Evolutionary conservation across 306 rosid species (phyloP).

Genomic region (Potentilla sterilis): DNA sequence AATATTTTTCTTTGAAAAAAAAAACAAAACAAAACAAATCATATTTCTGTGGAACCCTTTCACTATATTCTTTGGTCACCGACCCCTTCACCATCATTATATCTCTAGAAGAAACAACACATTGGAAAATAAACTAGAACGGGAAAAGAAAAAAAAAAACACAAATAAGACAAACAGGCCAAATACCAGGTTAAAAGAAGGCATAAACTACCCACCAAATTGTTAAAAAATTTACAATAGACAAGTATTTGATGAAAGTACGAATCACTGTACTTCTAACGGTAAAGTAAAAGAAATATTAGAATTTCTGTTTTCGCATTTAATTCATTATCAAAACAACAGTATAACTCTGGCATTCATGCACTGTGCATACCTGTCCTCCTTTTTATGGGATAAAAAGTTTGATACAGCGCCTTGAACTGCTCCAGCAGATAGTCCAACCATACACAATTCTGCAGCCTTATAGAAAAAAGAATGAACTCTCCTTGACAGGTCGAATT

Average conservation of each 20-base stretch:
- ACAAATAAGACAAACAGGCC: neutral
- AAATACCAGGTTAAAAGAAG: neutral
- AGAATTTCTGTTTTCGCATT: neutral
- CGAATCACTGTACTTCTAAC: neutral
- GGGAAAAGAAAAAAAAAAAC: neutral
- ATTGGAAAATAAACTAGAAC: neutral
- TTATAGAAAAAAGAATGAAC: conserved; percentile 84
- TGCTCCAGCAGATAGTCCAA: conserved; percentile 87
- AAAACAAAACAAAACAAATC: too few relatives aligned
- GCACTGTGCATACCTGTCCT: conserved; percentile 59
- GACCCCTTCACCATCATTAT: neutral
- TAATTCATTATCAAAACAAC: neutral
- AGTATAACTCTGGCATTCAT: neutral
- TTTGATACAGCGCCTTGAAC: conserved; percentile 80
- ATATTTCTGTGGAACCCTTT: neutral
- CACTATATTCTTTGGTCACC: neutral
- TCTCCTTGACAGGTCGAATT: conserved; percentile 87
- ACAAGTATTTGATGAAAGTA: neutral
- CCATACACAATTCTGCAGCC: conserved; percentile 99
- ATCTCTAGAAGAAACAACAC: neutral
- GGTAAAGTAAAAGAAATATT: neutral
- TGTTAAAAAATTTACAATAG: neutral
- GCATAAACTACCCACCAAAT: neutral
- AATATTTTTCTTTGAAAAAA: neutral
- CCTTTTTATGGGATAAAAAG: conserved; percentile 67